Conservation (phyloP, 805 yeast species). For the Kluyveromyces starmeri region DNA sequence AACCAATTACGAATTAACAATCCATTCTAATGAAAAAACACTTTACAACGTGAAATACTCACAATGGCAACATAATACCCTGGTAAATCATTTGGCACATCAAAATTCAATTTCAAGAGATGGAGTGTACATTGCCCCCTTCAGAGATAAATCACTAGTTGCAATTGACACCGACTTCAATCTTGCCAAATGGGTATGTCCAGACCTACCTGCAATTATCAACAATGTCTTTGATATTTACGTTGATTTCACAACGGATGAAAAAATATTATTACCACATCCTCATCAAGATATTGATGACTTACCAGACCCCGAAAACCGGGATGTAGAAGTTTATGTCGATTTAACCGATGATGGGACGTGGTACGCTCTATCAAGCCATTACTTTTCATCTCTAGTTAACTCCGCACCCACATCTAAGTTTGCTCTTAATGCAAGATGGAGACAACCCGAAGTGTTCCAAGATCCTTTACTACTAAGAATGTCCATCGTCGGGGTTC, state of each 20-base stretch:
- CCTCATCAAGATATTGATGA: constrained; percentile 39
- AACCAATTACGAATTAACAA: constrained; percentile 62
- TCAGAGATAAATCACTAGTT: constrained; percentile 68
- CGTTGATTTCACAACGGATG: constrained; percentile 22
- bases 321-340: constrained; percentile 49
- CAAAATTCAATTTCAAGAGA: constrained; percentile 56
- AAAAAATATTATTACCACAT: constrained; percentile 55
- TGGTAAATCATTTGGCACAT: constrained; percentile 46
- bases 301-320: constrained; percentile 9
- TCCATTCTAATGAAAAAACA: constrained; percentile 62
- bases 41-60: constrained; percentile 83
- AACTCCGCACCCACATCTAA: constrained; percentile 68
- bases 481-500: constrained; percentile 44
- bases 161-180: constrained; percentile 66
- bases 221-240: constrained; percentile 74
- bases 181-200: constrained; percentile 69
- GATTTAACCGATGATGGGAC: constrained; percentile 54
- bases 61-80: constrained; percentile 85
- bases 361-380: constrained; percentile 83
- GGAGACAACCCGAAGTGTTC: constrained; percentile 34
- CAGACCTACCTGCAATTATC: constrained; percentile 57
- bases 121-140: constrained; percentile 71
- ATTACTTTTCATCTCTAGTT: constrained; percentile 71
- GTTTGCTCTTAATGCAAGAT: constrained; percentile 38
- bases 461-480: constrained; percentile 32